These are phyloP conservation scores for Apostasia shenzhenica DNA, from an alignment of 106 monocot species.

Conservation along the genomic window DNA sequence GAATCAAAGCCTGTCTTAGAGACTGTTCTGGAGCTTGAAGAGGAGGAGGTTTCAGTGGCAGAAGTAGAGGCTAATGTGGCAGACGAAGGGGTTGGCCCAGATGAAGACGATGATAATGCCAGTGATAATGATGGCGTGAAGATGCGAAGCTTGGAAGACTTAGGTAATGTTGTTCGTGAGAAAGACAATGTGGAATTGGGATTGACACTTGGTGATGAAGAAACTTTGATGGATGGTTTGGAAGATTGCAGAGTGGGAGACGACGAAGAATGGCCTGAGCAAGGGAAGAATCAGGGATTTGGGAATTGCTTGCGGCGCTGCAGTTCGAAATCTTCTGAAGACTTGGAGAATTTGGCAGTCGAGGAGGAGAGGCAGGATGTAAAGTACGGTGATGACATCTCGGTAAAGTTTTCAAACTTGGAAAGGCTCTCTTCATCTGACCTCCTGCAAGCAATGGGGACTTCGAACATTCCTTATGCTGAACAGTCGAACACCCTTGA, in stretches of 20 bases:
- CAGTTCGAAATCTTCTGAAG: conserved; percentile 11
- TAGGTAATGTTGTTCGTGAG: conserved; percentile 1
- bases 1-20: conserved; percentile 1
- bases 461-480: conserved; percentile 26
- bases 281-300: conserved; percentile 6
- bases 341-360: conserved; percentile 45
- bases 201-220: conserved; percentile 15
- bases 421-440: conserved; percentile 50
- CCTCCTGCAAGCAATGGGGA: conserved; percentile 55
- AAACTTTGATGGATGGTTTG: conserved; percentile 13
- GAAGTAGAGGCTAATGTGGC: conserved; percentile 5
- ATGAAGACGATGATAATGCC: neutral
- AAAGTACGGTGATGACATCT: conserved; percentile 27
- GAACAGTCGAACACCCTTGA: conserved; percentile 34
- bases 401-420: conserved; percentile 38
- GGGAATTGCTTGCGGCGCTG: conserved; percentile 24
- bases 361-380: conserved; percentile 21
- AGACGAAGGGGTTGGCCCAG: conserved; percentile 3
- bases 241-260: conserved; percentile 13
- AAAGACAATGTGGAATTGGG: conserved; percentile 2
- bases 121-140: neutral
- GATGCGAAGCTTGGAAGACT: conserved; percentile 8
- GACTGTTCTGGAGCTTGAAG: conserved; percentile 9
- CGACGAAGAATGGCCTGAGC: conserved; percentile 15
- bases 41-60: conserved; percentile 3